Evolutionary conservation across 495 filamentous ascomycete species (phyloP).

Genomic region (Neurospora intermedia): DNA sequence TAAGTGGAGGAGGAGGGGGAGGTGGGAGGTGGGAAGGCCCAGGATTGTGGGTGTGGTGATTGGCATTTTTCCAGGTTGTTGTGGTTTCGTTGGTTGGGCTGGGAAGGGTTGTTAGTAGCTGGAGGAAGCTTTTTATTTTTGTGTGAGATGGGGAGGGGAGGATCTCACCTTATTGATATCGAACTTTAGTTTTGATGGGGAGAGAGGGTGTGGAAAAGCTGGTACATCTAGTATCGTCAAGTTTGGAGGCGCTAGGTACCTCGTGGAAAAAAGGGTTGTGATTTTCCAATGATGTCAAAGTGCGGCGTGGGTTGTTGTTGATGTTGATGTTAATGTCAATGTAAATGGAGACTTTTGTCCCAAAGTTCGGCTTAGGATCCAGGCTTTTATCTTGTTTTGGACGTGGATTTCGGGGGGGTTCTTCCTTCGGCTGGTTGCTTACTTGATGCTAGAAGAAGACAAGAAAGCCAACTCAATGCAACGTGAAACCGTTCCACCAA

Average conservation of each 20-base stretch:
- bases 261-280: neutral
- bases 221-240: too few relatives aligned
- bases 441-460: neutral
- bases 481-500: neutral
- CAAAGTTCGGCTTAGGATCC: neutral
- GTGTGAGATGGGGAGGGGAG: too few relatives aligned
- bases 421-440: neutral
- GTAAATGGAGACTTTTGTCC: neutral
- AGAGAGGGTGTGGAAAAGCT: too few relatives aligned
- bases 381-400: neutral
- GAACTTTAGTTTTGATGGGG: too few relatives aligned
- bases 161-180: too few relatives aligned
- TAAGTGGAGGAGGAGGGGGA: constrained; percentile 16
- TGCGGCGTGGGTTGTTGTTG: neutral
- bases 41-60: neutral
- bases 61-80: too few relatives aligned
- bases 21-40: neutral
- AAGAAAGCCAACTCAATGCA: neutral
- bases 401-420: neutral
- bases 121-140: too few relatives aligned
- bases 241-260: neutral
- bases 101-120: neutral
- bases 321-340: neutral
- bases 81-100: neutral
- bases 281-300: neutral